Evolutionary conservation across 1,284 basidiomycete species (phyloP), one percentile per base, ranked within the genome.

Genomic region (Sporisorium scitamineum): DNA sequence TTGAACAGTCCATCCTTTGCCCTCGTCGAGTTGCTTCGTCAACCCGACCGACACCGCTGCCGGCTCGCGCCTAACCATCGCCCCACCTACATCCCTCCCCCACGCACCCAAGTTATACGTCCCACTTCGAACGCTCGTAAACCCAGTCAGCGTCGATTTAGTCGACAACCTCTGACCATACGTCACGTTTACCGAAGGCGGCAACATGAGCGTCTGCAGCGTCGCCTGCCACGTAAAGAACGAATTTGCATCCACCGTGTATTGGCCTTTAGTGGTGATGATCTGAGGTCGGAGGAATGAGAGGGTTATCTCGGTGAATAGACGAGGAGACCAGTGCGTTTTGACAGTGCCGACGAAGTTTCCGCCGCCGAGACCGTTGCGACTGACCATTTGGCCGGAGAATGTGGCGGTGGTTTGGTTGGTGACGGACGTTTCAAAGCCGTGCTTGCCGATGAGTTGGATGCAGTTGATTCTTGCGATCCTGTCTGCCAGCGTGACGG

Each of bases 301-400:
- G 26, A 86, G 83, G n/a, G 69, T 80, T 20, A 79, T 24, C 32
- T 85, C 84, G 29, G 77, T 78, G 83, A 42, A 86, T 9, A 91
- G 83, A 39, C 88, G 87, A 14, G 90, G 90, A 24, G 89, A 90
- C 81, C 89, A 89, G 68, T 91, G 91, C 77, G 92, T 90, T 63
- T 89, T 89, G 54, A 92, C 75, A 5, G 90, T 90, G 48, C 90
- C 90, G 47, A 89, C 81, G 61, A 91, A 82, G 61, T 88, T 88
- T 18, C 88, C 88, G 7, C 87, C 88, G 10, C 88, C 87, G 18
- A 81, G 76, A 8, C 86, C 84, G 51, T 81, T 81, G 26, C 86
- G 75, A 8, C 81, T 80, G 24, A 87, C 80, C 84, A 88, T 87
- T 58, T 88, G 87, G 2, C 81, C 83, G 0, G 76, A 70, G 16